These are phyloP conservation scores for Globisporangium paroecandrum DNA, from an alignment of 352 stramenopile genomes.

Conservation along the genomic window DNA sequence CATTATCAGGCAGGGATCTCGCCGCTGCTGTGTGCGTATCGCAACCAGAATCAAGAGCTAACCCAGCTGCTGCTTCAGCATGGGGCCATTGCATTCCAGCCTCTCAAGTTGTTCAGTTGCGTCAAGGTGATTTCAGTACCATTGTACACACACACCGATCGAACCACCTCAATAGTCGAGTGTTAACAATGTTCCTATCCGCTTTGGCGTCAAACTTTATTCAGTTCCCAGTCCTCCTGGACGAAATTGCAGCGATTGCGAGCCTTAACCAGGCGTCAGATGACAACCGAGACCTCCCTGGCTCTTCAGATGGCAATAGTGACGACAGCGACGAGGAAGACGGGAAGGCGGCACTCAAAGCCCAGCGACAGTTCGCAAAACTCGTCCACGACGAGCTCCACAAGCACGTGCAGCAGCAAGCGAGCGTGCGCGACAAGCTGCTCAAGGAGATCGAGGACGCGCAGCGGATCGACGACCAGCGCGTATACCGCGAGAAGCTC, in stretches of 20 bases:
- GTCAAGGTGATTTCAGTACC: conserved; percentile 29
- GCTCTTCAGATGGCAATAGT: background rate
- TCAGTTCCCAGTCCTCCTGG: conserved; percentile 21
- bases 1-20: conserved; percentile 29
- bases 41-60: conserved; percentile 43
- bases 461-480: conserved; percentile 47
- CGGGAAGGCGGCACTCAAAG: background rate
- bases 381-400: conserved; percentile 20
- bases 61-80: conserved; percentile 45
- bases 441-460: conserved; percentile 33
- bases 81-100: conserved; percentile 35
- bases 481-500: conserved; percentile 42
- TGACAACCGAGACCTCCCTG: background rate
- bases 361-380: conserved; percentile 13
- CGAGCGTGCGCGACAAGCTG: conserved; percentile 23
- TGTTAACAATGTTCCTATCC: background rate
- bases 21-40: conserved; percentile 54
- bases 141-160: background rate
- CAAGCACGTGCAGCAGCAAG: conserved; percentile 27
- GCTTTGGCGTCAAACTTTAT: background rate
- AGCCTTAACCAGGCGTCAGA: background rate
- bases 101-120: conserved; percentile 26
- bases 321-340: background rate
- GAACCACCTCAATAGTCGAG: background rate
- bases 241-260: conserved; percentile 11